Evolutionary conservation across 2,329 filamentous ascomycete genomes (phyloP), one percentile per base, ranked within the genome.

Genomic region (Fusarium annulatum): DNA sequence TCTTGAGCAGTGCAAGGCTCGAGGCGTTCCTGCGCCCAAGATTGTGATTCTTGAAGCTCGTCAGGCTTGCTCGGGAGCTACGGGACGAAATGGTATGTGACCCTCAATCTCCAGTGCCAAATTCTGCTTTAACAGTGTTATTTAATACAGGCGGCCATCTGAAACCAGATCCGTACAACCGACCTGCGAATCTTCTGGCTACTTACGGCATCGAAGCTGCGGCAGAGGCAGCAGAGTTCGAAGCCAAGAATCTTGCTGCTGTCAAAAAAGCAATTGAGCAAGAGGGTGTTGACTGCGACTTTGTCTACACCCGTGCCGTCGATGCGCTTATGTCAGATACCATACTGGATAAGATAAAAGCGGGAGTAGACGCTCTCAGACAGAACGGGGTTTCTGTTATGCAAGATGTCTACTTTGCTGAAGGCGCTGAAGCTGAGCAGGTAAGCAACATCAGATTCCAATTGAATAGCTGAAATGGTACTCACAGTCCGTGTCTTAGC

Each of bases 11-110:
- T 63, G 36, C 16, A 61, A 61, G 3, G 9, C 43, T 5, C 43
- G 3, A 5, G 12, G 36, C 1, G 26, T 42, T 10, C 9, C 42
- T 10, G 8, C 36, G 1, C 61, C 61, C 2, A 61, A 10, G 15
- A 61, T 61, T 34, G 61, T 19, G 7, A 63, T 63, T 21, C n/a
- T 63, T n/a, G 61, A 63, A 49, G 61, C 61, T 10, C 61, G 61
- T 0, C 61, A 63, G 49, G 55, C 36, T 21, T 63, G 61, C 15
- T 63, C 61, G 10, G 61, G 61, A 16, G 61, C 61, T 0, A 63
- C 61, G 1, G 61, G 61, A 15, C 61, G 61, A 5, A 63, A 63
- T 42, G 61, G 53, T 49, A 28, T 2, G 26, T 2, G 26, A 28
- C 2, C 26, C 26, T 28, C 26, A 28, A 28, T 7, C 26, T 26